These are phyloP conservation scores for Boletus rubescentipes DNA, from an alignment of 768 basidiomycete species.

Conservation along the genomic window DNA sequence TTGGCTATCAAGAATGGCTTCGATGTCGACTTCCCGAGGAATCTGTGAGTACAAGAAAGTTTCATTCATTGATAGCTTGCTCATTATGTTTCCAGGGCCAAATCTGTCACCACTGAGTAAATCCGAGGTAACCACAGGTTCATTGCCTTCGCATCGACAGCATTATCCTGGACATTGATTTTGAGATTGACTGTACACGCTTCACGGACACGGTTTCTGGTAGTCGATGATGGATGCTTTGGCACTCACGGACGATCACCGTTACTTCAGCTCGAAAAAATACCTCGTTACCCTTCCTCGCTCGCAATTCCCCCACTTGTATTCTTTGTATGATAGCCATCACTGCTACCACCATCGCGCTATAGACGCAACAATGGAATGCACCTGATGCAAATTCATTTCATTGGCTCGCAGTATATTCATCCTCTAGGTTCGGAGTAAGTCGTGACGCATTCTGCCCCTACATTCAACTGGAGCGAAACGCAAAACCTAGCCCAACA, in stretches of 20 bases:
- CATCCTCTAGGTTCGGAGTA: no score
- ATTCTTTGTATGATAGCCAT: background rate
- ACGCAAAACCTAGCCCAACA: background rate
- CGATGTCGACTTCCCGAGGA: constrained; percentile 98
- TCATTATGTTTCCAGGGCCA: constrained; percentile 48
- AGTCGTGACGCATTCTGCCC: no score
- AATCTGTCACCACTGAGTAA: constrained; percentile 76
- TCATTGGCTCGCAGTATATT: background rate
- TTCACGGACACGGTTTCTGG: constrained; percentile 24
- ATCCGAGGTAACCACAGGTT: constrained; percentile 1
- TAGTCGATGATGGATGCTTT: constrained; percentile 31
- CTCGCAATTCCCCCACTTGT: background rate
- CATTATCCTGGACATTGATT: constrained; percentile 15
- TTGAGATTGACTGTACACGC: constrained; percentile 11
- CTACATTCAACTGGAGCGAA: background rate
- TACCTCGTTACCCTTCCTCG: background rate
- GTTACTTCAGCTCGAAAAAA: constrained; percentile 1
- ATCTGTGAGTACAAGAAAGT: constrained; percentile 60
- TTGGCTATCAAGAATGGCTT: constrained; percentile 93
- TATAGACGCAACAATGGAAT: background rate
- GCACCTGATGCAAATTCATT: background rate
- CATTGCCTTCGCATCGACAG: background rate
- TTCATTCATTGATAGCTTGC: constrained; percentile 4
- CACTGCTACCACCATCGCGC: background rate
- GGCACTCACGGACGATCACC: constrained; percentile 23